Evolutionary conservation across 2,329 filamentous ascomycete genomes (phyloP), one percentile per base, ranked within the genome.

Genomic region (Didymella segeticola): DNA sequence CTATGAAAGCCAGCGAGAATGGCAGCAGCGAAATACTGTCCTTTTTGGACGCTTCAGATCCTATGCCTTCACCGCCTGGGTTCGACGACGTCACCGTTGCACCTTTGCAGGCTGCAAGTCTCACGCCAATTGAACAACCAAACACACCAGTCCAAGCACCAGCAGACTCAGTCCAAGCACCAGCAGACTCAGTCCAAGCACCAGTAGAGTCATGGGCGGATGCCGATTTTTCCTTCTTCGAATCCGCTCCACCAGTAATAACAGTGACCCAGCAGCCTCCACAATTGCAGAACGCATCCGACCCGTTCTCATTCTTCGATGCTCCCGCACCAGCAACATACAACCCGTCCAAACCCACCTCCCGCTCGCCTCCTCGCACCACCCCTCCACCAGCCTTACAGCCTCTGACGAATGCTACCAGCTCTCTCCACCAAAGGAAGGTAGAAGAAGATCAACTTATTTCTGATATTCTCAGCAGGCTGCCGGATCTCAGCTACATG

Each of bases 401-500:
- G 36, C 67, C 69, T 11, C 51, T 69, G n/a, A 64, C 64, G 4
- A 57, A 63, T 9, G 61, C 66, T 2, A 68, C 62, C 5, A 71
- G 58, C 23, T 61, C 61, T 5, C 61, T 60, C 20, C 65, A 70
- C 43, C 58, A 47, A 30, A 47, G 66, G 4, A 71, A 71, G 22
- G 56, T 36, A 1, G 70, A 71, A 29, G 70, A 74, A 27, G 70
- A 73, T 29, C 59, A 63, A 7, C 47, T 67, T 2, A 62, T 74
- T 3, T 49, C 43, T 25, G 43, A 47, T 0, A 71, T 75, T 31
- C 23, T 75, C 22, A 43, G 19, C 0, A 68, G 62, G 1, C 47
- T 75, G 31, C 71, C 72, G 1, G 60, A 74, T 50, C 56, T 74
- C 50, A 50, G 63, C 9, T 74, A 74, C 34, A 74, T 75, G 72